Evolutionary conservation across 305 asterid genomes (phyloP).

Genomic region (Fraxinus paxiana): DNA sequence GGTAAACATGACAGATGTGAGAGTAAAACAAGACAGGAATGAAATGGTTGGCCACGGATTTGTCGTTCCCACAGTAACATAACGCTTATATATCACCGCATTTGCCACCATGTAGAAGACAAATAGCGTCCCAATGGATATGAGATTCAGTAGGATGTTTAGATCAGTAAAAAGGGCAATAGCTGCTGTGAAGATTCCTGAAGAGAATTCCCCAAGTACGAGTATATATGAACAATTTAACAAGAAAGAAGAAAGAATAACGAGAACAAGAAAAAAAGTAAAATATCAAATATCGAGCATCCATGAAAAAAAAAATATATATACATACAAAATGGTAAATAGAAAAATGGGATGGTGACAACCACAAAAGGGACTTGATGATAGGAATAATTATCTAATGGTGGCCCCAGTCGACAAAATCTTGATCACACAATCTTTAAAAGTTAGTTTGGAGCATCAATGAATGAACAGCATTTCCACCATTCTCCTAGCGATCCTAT

Average conservation of each 20-base stretch:
- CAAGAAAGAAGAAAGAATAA: neutral
- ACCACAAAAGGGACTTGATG: conserved; percentile 3
- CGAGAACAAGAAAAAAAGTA: neutral
- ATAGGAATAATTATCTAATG: neutral
- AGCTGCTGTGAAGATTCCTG: conserved; percentile 84
- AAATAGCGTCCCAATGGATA: conserved; percentile 76
- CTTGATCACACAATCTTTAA: conserved; percentile 18
- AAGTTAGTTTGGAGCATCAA: conserved; percentile 23
- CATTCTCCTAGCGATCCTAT: conserved; percentile 7
- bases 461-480: conserved; percentile 23
- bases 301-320: neutral
- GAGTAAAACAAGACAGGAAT: conserved; percentile 58
- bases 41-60: conserved; percentile 84
- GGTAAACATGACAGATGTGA: conserved; percentile 58
- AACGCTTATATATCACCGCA: conserved; percentile 81
- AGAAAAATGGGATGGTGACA: neutral
- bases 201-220: neutral
- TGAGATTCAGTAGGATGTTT: conserved; percentile 61
- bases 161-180: conserved; percentile 79
- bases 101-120: conserved; percentile 95
- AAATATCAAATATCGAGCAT: neutral
- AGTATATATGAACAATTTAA: neutral
- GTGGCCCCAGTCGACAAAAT: conserved; percentile 20
- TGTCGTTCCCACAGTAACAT: conserved; percentile 52
- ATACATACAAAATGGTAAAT: neutral